These are phyloP conservation scores for Mrakia frigida DNA, from an alignment of 768 basidiomycete genomes.

Conservation along the genomic window DNA sequence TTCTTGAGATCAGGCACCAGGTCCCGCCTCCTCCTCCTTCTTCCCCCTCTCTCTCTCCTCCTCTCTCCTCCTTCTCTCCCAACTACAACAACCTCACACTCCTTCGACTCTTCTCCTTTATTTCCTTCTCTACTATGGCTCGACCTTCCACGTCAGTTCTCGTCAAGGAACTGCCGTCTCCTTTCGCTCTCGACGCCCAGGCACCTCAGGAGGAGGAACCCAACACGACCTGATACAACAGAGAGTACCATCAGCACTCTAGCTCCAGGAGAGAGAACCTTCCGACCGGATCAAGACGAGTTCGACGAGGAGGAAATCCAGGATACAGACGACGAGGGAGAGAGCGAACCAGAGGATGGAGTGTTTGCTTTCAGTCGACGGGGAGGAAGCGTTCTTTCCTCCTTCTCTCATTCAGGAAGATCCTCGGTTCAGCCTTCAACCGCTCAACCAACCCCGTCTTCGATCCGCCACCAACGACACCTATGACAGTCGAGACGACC, in stretches of 20 bases:
- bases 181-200: background rate
- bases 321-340: conserved; percentile 12
- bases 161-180: background rate
- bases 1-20: no score
- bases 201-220: background rate
- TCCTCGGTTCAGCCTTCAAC: background rate
- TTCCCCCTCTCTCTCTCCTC: background rate
- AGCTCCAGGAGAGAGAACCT: background rate
- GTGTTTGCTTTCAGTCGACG: conserved; percentile 21
- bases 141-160: background rate
- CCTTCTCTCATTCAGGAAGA: background rate
- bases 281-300: conserved; percentile 14
- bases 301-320: conserved; percentile 3
- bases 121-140: background rate
- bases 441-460: background rate
- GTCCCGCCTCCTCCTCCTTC: no score
- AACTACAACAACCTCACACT: background rate
- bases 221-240: conserved; percentile 13
- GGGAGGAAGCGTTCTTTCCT: background rate
- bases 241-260: conserved; percentile 5
- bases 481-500: background rate
- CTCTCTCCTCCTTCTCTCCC: background rate
- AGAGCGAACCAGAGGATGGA: conserved; percentile 18
- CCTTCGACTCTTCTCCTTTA: background rate
- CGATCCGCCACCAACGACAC: background rate